Evolutionary conservation across 805 yeast genomes (phyloP).

Genomic region (Metschnikowia santaceciliae): DNA sequence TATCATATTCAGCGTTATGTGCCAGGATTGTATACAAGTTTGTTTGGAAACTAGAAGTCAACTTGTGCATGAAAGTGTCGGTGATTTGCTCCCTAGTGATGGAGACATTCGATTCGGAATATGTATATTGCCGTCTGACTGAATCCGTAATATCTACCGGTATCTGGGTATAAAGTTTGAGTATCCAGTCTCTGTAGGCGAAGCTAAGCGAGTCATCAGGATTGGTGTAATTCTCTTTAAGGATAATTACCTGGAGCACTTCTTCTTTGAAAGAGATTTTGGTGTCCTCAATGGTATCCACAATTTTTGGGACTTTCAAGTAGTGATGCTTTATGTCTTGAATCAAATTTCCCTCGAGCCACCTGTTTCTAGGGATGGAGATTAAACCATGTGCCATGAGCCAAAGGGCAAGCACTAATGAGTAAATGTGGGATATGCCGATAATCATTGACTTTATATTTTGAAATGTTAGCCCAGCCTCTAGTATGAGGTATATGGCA

Average conservation of each 20-base stretch:
- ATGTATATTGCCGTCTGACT: constrained; percentile 29
- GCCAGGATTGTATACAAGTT: constrained; percentile 52
- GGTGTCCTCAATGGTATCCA: constrained; percentile 62
- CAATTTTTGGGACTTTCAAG: constrained; percentile 50
- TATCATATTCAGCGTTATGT: constrained; percentile 53
- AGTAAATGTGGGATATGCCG: constrained; percentile 73
- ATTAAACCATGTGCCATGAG: constrained; percentile 80
- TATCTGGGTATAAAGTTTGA: constrained; percentile 45
- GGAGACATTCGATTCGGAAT: constrained; percentile 15
- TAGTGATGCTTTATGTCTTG: constrained; percentile 39
- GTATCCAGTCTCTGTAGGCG: constrained; percentile 62
- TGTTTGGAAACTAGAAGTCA: constrained; percentile 50
- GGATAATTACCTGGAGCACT: constrained; percentile 52
- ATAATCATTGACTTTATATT: constrained; percentile 65
- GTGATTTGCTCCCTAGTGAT: constrained; percentile 34
- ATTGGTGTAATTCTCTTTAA: constrained; percentile 43
- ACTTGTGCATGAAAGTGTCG: constrained; percentile 42
- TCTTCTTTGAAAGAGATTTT: constrained; percentile 60
- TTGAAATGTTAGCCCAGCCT: constrained; percentile 49
- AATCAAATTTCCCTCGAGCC: constrained; percentile 32
- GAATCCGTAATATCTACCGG: constrained; percentile 35
- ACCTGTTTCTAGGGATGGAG: constrained; percentile 54
- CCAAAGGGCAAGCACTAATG: constrained; percentile 74
- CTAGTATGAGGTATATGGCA: constrained; percentile 53
- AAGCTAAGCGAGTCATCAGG: constrained; percentile 25